Percentiles rank a stretch among this genome's conserved stretches.
Evolutionary conservation across 208 protist species (phyloP).

Genomic region (Acanthamoeba lenticulata): DNA sequence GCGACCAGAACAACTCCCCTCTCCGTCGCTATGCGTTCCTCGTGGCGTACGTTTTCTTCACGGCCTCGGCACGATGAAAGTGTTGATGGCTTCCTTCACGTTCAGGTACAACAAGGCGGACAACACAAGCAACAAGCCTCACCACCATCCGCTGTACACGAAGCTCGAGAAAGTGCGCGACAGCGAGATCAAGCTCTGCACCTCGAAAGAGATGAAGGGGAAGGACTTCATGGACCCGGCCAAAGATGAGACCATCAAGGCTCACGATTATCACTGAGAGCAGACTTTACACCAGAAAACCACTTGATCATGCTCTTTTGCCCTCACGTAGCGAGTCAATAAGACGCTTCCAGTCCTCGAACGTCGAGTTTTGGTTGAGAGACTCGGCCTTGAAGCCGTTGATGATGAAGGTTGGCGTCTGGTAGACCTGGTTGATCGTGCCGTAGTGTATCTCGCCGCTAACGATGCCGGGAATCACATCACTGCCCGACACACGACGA

Average conservation of each 20-base stretch:
- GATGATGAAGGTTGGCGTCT: constrained; percentile 37
- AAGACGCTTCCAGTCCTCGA: not conserved
- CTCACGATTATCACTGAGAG: constrained; percentile 13
- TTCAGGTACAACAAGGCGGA: constrained; percentile 46
- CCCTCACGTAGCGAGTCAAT: not conserved
- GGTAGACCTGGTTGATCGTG: constrained; percentile 38
- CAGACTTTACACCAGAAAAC: not conserved
- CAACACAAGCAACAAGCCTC: constrained; percentile 43
- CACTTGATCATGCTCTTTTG: too few species aligned
- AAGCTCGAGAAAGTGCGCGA: constrained; percentile 49
- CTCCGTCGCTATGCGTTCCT: constrained; percentile 24
- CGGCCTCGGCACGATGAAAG: not conserved
- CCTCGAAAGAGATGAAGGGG: not conserved
- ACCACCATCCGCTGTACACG: constrained; percentile 61
- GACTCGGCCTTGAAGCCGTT: constrained; percentile 42
- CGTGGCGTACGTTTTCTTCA: not conserved
- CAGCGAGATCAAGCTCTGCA: constrained; percentile 37
- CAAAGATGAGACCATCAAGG: constrained; percentile 19
- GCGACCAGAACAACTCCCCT: constrained; percentile 15
- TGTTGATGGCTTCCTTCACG: not conserved
- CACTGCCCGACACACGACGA: not conserved
- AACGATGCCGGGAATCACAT: not conserved
- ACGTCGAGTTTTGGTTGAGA: not conserved
- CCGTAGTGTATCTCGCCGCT: not conserved
- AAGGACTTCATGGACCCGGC: constrained; percentile 55